These are phyloP conservation scores for Populus hybrid DNA, from an alignment of 441 rosid species.

Conservation along the genomic window DNA sequence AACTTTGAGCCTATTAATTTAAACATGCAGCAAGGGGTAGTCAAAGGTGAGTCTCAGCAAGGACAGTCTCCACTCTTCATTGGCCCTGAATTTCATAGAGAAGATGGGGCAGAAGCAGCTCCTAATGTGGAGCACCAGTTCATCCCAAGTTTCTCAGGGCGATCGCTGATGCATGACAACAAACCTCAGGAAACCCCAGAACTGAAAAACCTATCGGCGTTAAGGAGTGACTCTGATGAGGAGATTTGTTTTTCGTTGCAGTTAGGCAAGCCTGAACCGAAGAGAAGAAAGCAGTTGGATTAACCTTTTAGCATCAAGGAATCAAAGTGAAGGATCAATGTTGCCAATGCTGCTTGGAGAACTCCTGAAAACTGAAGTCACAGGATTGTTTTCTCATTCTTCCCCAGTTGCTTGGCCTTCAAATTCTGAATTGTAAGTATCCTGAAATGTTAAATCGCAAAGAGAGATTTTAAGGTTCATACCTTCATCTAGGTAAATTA, in stretches of 20 bases:
- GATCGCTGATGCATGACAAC: conserved; percentile 37
- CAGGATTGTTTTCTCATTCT: conserved; percentile 15
- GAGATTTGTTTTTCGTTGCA: conserved; percentile 54
- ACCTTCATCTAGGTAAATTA: conserved; percentile 19
- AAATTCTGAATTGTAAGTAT: conserved; percentile 19
- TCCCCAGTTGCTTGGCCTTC: conserved; percentile 5
- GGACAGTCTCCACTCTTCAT: conserved; percentile 27
- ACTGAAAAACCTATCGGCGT: conserved; percentile 44
- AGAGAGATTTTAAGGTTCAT: conserved; percentile 18
- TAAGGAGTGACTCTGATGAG: conserved; percentile 46
- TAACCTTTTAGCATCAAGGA: conserved; percentile 24
- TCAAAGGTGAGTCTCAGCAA: conserved; percentile 43
- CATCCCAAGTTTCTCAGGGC: conserved; percentile 58
- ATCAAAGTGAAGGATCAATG: conserved; percentile 25
- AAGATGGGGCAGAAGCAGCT: conserved; percentile 44
- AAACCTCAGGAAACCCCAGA: conserved; percentile 29
- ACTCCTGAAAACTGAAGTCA: conserved; percentile 4
- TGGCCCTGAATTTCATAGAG: conserved; percentile 42
- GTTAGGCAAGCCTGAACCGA: conserved; percentile 67
- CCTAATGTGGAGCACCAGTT: conserved; percentile 69
- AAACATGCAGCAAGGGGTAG: conserved; percentile 43
- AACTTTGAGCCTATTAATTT: conserved; percentile 64
- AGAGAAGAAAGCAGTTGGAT: conserved; percentile 59
- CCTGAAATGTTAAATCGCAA: conserved; percentile 4
- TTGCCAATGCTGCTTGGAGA: not conserved